Conservation (phyloP, 306 rosid genomes). For the Cicer arietinum region DNA sequence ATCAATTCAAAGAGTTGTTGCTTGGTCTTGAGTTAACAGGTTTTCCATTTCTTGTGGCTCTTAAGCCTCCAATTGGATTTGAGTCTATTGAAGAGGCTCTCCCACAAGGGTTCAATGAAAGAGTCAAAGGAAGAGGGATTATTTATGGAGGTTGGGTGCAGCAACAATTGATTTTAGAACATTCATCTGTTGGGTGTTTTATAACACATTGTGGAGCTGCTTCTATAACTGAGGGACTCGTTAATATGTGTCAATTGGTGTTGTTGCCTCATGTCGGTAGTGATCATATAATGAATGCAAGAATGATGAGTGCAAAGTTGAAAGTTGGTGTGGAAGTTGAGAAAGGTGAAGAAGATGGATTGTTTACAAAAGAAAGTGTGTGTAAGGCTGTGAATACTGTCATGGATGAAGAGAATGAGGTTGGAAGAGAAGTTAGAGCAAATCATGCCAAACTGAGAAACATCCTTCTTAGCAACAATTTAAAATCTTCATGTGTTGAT, state of each 20-base stretch:
- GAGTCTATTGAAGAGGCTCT: slow-evolving; percentile 45
- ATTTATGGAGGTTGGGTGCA: slow-evolving; percentile 67
- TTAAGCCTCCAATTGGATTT: slow-evolving; percentile 40
- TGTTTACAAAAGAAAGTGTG: slow-evolving; percentile 54
- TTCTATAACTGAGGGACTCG: slow-evolving; percentile 58
- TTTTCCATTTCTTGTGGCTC: slow-evolving; percentile 34
- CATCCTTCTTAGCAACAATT: neutral
- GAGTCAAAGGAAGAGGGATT: slow-evolving; percentile 46
- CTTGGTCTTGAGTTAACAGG: slow-evolving; percentile 49
- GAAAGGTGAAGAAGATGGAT: slow-evolving; percentile 61
- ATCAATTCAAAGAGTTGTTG: slow-evolving; percentile 41
- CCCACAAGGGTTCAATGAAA: slow-evolving; percentile 47
- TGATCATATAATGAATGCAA: slow-evolving; percentile 55
- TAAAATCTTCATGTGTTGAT: neutral
- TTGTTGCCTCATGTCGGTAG: slow-evolving; percentile 41
- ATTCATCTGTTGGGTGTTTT: slow-evolving; percentile 68
- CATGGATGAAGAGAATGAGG: slow-evolving; percentile 53
- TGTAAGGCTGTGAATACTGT: slow-evolving; percentile 54
- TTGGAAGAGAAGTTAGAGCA: slow-evolving; percentile 44
- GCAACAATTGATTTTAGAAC: slow-evolving; percentile 60
- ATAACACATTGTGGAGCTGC: slow-evolving; percentile 78
- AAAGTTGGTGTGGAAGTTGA: slow-evolving; percentile 61
- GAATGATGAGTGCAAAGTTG: slow-evolving; percentile 44
- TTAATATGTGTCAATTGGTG: slow-evolving; percentile 57
- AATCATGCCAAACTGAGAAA: slow-evolving; percentile 52